phyloP scores from a whole-genome alignment of 148 eudicot species.

The Cornus kousa region DNA sequence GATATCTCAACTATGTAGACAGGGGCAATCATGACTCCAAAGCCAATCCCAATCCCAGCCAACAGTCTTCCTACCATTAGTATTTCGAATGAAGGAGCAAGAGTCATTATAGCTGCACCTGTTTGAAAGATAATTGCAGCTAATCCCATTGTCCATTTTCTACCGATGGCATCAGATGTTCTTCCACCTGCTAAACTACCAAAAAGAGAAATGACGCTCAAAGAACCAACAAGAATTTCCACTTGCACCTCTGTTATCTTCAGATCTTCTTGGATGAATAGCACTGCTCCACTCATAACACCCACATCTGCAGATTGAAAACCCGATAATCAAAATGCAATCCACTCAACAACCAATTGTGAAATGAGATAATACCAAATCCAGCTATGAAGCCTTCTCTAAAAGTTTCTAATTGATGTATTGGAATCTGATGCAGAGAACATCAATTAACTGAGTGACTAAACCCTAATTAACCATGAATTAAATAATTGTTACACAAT shows the following conservation, averaged over 20 bases:
- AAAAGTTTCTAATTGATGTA: neutral
- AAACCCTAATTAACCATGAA: neutral
- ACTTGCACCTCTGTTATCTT: constrained; percentile 68
- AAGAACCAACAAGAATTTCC: constrained; percentile 65
- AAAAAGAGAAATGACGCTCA: constrained; percentile 57
- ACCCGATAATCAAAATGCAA: neutral
- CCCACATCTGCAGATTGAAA: constrained; percentile 60
- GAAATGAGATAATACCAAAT: neutral
- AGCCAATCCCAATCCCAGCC: constrained; percentile 81
- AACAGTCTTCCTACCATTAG: constrained; percentile 68
- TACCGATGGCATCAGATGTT: constrained; percentile 65
- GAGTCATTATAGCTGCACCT: constrained; percentile 70
- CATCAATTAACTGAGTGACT: neutral
- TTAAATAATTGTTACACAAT: neutral
- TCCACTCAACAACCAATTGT: neutral
- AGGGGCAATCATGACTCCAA: constrained; percentile 83
- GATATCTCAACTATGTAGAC: constrained; percentile 90
- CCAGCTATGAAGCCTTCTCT: neutral
- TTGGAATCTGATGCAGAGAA: neutral
- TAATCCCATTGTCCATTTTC: constrained; percentile 81
- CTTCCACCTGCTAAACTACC: constrained; percentile 76
- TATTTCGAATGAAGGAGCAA: constrained; percentile 51
- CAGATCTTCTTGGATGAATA: constrained; percentile 67
- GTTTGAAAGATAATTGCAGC: constrained; percentile 64
- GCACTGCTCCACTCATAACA: constrained; percentile 83